A percentile compares a stretch with the other conserved stretches of the same genome.
These are phyloP conservation scores for Pleoardoris graminearum DNA, from an alignment of 2,329 filamentous ascomycete species.

Conservation along the genomic window DNA sequence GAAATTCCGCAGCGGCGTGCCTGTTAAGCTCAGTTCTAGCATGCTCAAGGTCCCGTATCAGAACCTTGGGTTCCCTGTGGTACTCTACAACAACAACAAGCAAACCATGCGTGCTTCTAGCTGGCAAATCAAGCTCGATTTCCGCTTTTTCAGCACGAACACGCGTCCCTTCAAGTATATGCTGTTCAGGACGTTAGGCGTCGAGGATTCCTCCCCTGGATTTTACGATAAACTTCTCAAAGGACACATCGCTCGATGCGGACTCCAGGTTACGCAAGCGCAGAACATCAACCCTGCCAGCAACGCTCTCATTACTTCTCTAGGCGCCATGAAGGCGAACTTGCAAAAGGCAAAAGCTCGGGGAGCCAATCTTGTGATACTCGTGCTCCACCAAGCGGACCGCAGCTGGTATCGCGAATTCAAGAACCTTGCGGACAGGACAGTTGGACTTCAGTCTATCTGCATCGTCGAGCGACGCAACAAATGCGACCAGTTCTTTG, in stretches of 20 bases:
- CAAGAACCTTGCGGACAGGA: conserved; percentile 19
- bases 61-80: not conserved
- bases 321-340: not conserved
- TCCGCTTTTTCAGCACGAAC: not conserved
- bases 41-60: not conserved
- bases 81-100: not conserved
- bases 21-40: not conserved
- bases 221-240: not conserved
- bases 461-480: conserved; percentile 11
- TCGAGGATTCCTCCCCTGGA: not conserved
- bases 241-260: not conserved
- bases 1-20: not conserved
- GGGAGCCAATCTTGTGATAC: not conserved
- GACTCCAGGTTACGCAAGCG: not conserved
- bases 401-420: not conserved
- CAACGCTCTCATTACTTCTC: not conserved
- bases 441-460: conserved; percentile 20
- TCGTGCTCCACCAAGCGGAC: not conserved
- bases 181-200: not conserved
- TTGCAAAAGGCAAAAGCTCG: not conserved
- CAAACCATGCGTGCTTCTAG: not conserved
- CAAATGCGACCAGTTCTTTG: not conserved
- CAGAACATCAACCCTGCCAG: not conserved
- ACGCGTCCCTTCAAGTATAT: not conserved
- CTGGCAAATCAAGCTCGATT: not conserved